Base-by-base conservation (phyloP, 2,329 filamentous ascomycete species). In the Zymoseptoria crescenta region DNA sequence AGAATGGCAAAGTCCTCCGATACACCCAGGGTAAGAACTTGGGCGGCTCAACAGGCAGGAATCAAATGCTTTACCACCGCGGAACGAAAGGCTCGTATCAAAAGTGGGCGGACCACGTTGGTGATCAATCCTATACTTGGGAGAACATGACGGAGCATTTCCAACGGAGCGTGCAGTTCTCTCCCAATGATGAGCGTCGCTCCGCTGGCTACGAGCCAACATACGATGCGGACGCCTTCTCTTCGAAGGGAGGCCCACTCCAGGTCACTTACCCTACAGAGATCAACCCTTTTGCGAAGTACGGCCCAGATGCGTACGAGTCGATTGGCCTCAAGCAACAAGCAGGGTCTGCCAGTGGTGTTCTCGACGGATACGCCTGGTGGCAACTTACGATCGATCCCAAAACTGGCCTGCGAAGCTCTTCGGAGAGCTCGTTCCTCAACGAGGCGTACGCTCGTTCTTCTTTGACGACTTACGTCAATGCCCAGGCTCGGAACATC, bases 91-190 rank as follows among this genome's bases (percentile, higher is more conserved):
- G 66, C 9, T 65, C 67, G 13, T 68, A 73, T 61, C 63, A 73
- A 53, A 59, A 50, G 35, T 75, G 73, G 71, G 80, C 79, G 1
- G 71, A 73, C 16, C 67, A 86, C 21, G 87, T 85, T 1, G 84
- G 84, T 2, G 85, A 88, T 65, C 64, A 71, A 1, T 81, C 81
- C 0, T 87, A 84, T 83, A 73, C 74, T 0, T 74, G 83, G 0
- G 72, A 73, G 0, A 83, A 82, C 59, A 86, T 87, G 83, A 75
- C 81, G 59, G 73, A 78, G 60, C 82, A 84, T 71, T 83, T 81
- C 56, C 65, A 74, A 53, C 75, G 75, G 58, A 65, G 56, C 13
- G 57, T 64, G 19, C 52, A 65, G 4, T 62, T 67, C 20, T 64
- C 58, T 10, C 48, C 56, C 29, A 59, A 65, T 30, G 48, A 54